Evolutionary conservation across 108 stramenopile species (phyloP).

Genomic region (Nannochloropsis oceanica): DNA sequence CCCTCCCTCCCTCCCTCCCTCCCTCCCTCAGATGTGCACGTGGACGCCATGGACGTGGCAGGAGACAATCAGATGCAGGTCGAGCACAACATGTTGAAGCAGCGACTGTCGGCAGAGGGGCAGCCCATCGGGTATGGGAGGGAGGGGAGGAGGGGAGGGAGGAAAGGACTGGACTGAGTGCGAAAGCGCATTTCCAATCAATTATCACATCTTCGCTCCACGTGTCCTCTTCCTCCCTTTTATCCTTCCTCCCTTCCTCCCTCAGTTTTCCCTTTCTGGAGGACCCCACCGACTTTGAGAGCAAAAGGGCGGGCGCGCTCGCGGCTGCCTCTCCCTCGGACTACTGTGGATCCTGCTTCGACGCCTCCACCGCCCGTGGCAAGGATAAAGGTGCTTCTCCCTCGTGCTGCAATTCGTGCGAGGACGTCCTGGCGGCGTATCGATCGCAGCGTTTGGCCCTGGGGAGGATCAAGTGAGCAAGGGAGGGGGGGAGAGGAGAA

Average conservation of each 20-base stretch:
- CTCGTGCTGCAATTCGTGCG: slow-evolving; percentile 75
- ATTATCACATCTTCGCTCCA: neutral
- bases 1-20: neutral
- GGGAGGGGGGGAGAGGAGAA: slow-evolving; percentile 9
- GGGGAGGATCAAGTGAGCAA: slow-evolving; percentile 30
- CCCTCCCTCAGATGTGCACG: slow-evolving; percentile 53
- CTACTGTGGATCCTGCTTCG: slow-evolving; percentile 95
- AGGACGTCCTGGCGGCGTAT: slow-evolving; percentile 61
- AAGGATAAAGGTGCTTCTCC: neutral
- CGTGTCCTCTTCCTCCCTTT: neutral
- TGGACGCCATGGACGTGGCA: slow-evolving; percentile 95
- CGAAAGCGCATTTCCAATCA: neutral
- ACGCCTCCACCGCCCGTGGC: slow-evolving; percentile 44
- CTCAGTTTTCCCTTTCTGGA: neutral
- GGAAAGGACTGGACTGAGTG: neutral
- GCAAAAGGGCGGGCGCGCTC: neutral
- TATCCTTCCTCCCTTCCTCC: neutral
- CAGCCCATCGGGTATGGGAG: slow-evolving; percentile 5
- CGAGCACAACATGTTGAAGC: slow-evolving; percentile 54
- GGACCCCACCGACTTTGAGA: neutral
- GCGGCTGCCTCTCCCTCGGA: slow-evolving; percentile 40
- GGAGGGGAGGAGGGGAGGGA: slow-evolving; percentile 10
- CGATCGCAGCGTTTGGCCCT: slow-evolving; percentile 59
- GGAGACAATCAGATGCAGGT: slow-evolving; percentile 85
- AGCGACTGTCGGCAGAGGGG: slow-evolving; percentile 19